phyloP scores from a whole-genome alignment of 129 eudicot species.

The Helichrysum umbraculigerum region DNA sequence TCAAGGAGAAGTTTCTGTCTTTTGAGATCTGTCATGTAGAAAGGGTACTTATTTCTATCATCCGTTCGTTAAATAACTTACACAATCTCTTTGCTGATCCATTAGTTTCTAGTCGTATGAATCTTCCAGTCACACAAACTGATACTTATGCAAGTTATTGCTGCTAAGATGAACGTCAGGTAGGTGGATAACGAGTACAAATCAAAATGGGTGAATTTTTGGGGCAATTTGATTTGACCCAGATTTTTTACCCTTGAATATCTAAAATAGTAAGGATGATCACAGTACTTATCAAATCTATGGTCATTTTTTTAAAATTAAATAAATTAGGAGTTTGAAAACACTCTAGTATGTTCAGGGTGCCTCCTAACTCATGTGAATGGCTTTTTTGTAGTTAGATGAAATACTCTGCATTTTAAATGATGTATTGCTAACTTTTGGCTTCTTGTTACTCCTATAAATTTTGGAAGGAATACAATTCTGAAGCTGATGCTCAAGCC shows the following conservation, averaged over 20 bases:
- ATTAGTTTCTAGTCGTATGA: neutral
- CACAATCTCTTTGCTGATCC: neutral
- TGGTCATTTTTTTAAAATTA: neutral
- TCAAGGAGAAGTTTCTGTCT: slow-evolving; percentile 64
- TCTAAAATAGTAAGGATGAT: no score
- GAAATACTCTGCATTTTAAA: neutral
- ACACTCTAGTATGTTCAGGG: neutral
- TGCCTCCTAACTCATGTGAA: neutral
- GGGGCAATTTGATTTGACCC: neutral
- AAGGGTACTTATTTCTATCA: slow-evolving; percentile 48
- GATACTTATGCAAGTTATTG: neutral
- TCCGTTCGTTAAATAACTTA: neutral
- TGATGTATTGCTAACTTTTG: neutral
- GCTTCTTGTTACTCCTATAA: neutral
- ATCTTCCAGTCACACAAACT: neutral
- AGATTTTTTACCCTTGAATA: neutral
- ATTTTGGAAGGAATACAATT: slow-evolving; percentile 58
- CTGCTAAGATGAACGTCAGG: neutral
- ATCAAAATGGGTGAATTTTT: neutral
- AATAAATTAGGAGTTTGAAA: neutral
- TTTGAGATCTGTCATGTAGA: slow-evolving; percentile 76
- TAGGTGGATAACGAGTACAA: neutral
- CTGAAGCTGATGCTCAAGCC: slow-evolving; percentile 93
- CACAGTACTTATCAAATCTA: no score
- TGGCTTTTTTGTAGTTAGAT: neutral